Evolutionary conservation across 192 early-diverging fungal species (phyloP).

Genomic region (Coemansia sp.): DNA sequence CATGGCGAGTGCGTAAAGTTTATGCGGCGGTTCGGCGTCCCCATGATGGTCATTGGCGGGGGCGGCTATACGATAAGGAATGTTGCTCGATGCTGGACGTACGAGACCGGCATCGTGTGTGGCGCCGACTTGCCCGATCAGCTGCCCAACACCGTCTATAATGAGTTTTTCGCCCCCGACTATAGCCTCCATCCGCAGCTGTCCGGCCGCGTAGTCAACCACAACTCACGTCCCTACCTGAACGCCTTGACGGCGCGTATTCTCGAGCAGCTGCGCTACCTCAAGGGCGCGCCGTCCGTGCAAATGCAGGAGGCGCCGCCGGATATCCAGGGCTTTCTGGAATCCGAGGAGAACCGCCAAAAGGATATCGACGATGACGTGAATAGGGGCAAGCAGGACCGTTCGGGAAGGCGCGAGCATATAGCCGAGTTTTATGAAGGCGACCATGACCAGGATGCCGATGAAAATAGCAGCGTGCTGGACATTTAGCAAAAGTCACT

Average conservation of each 20-base stretch:
- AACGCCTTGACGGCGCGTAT: conserved; percentile 69
- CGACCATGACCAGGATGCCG: conserved; percentile 32
- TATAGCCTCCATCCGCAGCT: conserved; percentile 86
- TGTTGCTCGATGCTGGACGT: conserved; percentile 92
- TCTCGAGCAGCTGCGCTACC: conserved; percentile 82
- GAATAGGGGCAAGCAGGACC: conserved; percentile 20
- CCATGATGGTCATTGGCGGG: conserved; percentile 89
- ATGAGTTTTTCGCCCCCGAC: conserved; percentile 86
- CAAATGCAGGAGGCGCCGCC: conserved; percentile 91
- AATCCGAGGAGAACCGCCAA: conserved; percentile 29
- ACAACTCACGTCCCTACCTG: conserved; percentile 83
- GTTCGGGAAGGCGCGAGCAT: conserved; percentile 24
- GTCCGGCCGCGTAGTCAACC: conserved; percentile 78
- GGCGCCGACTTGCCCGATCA: conserved; percentile 71
- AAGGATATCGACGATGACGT: conserved; percentile 22
- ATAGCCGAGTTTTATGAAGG: conserved; percentile 47
- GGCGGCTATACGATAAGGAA: conserved; percentile 99
- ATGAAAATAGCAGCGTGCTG: conserved; percentile 1
- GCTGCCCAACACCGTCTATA: conserved; percentile 74
- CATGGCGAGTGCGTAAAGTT: conserved; percentile 91
- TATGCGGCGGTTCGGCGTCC: conserved; percentile 89
- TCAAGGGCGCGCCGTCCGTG: conserved; percentile 89
- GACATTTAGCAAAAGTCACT: background rate
- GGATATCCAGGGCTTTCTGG: conserved; percentile 52
- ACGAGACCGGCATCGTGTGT: conserved; percentile 86